Evolutionary conservation across 2,329 filamentous ascomycete genomes (phyloP).

Genomic region (Eutypella sp.): DNA sequence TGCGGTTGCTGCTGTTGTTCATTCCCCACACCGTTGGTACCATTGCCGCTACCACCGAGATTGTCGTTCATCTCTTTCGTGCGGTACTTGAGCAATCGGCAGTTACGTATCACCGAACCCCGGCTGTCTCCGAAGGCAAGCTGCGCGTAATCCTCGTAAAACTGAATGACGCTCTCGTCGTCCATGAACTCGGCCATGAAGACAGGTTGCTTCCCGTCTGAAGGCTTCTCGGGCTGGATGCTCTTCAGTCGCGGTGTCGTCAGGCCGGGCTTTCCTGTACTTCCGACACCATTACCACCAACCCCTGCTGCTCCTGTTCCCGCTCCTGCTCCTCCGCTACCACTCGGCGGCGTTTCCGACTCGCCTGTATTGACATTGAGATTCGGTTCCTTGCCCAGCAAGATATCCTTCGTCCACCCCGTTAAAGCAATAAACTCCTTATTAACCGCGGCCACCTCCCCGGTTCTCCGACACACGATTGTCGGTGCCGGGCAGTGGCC

Average conservation of each 20-base stretch:
- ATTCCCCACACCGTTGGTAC: too few relatives aligned
- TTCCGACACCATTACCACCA: conserved; percentile 29
- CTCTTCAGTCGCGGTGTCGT: conserved; percentile 48
- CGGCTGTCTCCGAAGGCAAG: conserved; percentile 88
- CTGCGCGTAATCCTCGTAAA: conserved; percentile 92
- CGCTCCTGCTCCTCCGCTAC: conserved; percentile 35
- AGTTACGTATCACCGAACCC: conserved; percentile 76
- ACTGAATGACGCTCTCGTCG: conserved; percentile 87
- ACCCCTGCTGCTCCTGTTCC: too few relatives aligned
- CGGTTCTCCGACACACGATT: conserved; percentile 84
- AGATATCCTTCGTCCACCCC: conserved; percentile 85
- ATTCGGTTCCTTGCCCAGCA: conserved; percentile 83
- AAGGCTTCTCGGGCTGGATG: conserved; percentile 37
- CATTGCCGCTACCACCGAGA: conserved; percentile 18
- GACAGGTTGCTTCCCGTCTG: conserved; percentile 63
- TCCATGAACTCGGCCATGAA: conserved; percentile 91
- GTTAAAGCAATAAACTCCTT: conserved; percentile 97
- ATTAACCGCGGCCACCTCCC: conserved; percentile 90
- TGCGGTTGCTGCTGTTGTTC: conserved; percentile 10
- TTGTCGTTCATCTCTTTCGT: conserved; percentile 56
- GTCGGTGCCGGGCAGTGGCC: conserved; percentile 84
- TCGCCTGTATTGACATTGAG: conserved; percentile 75
- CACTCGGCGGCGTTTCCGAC: conserved; percentile 38
- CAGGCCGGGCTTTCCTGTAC: conserved; percentile 36
- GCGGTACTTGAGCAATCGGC: conserved; percentile 85